phyloP scores from a whole-genome alignment of 2,329 filamentous ascomycete species.

The Pestalotiopsis fici region DNA sequence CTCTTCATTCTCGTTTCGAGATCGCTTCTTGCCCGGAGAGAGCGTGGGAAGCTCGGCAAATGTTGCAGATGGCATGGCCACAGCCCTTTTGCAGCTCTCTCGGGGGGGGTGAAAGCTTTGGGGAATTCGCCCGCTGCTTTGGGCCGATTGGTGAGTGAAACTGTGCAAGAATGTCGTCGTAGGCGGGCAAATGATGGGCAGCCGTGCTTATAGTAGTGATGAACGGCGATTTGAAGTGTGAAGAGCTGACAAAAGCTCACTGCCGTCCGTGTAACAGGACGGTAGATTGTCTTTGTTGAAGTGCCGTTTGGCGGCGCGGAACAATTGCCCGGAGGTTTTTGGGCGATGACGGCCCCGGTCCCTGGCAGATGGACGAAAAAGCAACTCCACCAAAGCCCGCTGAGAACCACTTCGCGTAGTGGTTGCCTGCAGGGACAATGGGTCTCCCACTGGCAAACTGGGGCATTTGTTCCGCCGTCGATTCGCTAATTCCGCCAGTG shows the following conservation, averaged over 20 bases:
- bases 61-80: slow-evolving; percentile 37
- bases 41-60: slow-evolving; percentile 28
- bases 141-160: neutral
- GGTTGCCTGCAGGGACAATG: neutral
- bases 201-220: neutral
- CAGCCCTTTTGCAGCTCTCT: neutral
- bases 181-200: neutral
- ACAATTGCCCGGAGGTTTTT: neutral
- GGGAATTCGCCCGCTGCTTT: neutral
- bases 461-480: neutral
- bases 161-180: neutral
- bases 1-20: slow-evolving; percentile 33
- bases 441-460: no score
- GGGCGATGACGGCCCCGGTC: neutral
- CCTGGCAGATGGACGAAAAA: neutral
- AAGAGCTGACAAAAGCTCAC: neutral
- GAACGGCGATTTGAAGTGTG: neutral
- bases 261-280: neutral
- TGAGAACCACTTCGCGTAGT: neutral
- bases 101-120: neutral
- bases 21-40: slow-evolving; percentile 35
- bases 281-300: neutral
- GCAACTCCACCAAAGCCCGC: neutral
- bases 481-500: neutral
- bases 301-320: slow-evolving; percentile 2